phyloP scores from a whole-genome alignment of 2,329 filamentous ascomycete species.

The Talaromyces sp. region DNA sequence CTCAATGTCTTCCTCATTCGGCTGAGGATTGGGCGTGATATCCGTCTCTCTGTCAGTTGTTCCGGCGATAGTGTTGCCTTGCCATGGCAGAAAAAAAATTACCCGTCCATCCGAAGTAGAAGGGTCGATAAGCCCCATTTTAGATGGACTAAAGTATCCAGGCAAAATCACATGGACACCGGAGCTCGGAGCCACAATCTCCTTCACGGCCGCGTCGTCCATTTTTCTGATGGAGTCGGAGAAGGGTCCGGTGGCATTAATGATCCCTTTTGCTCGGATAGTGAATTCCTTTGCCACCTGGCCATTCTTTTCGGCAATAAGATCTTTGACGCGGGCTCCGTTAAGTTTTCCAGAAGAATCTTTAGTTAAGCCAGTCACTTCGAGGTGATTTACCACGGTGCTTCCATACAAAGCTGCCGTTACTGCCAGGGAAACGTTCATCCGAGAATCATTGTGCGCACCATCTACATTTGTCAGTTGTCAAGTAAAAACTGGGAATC shows the following conservation, averaged over 20 bases:
- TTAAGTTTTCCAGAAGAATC: slow-evolving; percentile 66
- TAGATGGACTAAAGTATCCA: slow-evolving; percentile 75
- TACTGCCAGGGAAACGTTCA: slow-evolving; percentile 86
- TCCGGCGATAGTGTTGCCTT: slow-evolving; percentile 85
- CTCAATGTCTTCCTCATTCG: slow-evolving; percentile 76
- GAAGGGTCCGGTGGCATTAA: slow-evolving; percentile 87
- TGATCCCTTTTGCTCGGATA: slow-evolving; percentile 71
- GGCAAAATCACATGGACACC: slow-evolving; percentile 83
- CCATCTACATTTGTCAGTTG: slow-evolving; percentile 52
- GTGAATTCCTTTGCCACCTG: slow-evolving; percentile 57
- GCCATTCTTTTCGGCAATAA: slow-evolving; percentile 61
- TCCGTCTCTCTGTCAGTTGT: slow-evolving; percentile 74
- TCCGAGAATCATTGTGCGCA: slow-evolving; percentile 84
- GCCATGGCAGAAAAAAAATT: slow-evolving; percentile 91
- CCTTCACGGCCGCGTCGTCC: slow-evolving; percentile 64
- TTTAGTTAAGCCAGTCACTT: slow-evolving; percentile 72
- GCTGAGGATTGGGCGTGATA: slow-evolving; percentile 67
- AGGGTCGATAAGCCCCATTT: slow-evolving; percentile 85
- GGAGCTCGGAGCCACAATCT: slow-evolving; percentile 79
- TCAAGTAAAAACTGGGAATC: background rate
- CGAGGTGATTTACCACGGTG: slow-evolving; percentile 76
- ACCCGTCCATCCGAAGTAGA: slow-evolving; percentile 82
- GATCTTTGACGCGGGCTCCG: slow-evolving; percentile 67
- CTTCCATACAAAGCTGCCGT: slow-evolving; percentile 82
- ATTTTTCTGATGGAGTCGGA: slow-evolving; percentile 79